Evolutionary conservation across 1,284 basidiomycete species (phyloP), one percentile per base, ranked within the genome.

Genomic region (Athelia psychrophila): DNA sequence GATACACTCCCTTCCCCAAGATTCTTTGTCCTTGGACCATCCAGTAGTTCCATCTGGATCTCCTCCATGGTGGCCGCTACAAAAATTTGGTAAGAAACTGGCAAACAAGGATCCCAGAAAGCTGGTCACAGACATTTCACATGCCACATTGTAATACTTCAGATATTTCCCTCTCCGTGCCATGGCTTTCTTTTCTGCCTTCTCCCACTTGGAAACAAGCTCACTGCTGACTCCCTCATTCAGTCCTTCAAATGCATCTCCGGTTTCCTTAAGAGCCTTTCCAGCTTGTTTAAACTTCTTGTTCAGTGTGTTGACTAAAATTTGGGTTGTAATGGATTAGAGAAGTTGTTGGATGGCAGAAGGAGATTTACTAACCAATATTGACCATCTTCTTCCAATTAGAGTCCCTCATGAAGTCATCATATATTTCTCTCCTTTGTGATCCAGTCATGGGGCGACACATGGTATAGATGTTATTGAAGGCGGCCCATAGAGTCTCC

Each of bases 361-460:
- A 30, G 20, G 8, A 42, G 38, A 42, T 8, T n/a, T 6, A n/a
- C 38, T 6, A 6, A n/a, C 38, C 38, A 6, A 42, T 42, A n/a
- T 22, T 22, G 20, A 42, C n/a, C n/a, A n/a, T 42, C 44, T 59
- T 59, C 20, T 56, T 59, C 45, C 45, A 59, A 25, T 59, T 59
- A 3, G 52, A 59, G 23, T 59, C 52, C 6, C 49, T 42, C 52
- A 59, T 59, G 35, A 59, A 52, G 33, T 54, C 52, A 47, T 59
- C 52, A 50, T 51, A 51, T 1, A 59, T 47, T 48, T 59, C 55
- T 30, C 56, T 22, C n/a, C 48, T 2, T 25, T 59, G 55, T 2
- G 52, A 50, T 23, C 38, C 24, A 22, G 35, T 54, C 58, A 59
- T 59, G 19, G 51, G 54, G 25, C 58, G 53, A 0, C 56, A 44